These are phyloP conservation scores for Russula olivacea DNA, from an alignment of 768 basidiomycete species.

Conservation along the genomic window DNA sequence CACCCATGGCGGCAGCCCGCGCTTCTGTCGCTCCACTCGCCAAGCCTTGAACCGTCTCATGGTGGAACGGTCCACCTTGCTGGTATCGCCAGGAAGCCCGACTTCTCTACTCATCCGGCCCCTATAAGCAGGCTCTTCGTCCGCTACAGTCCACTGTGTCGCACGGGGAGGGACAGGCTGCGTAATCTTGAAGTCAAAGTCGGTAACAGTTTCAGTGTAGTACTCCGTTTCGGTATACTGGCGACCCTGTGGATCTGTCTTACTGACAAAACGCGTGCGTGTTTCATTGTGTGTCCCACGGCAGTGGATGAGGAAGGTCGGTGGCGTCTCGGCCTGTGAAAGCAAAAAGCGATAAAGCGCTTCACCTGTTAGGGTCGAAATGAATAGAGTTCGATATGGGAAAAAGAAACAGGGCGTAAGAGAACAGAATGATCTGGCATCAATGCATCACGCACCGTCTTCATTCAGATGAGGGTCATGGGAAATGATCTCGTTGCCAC, in stretches of 20 bases:
- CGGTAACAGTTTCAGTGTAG: conserved; percentile 54
- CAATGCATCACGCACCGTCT: conserved; percentile 41
- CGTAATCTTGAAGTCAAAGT: conserved; percentile 67
- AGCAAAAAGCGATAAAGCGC: conserved; percentile 71
- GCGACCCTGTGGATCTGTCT: conserved; percentile 34
- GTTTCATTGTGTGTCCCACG: conserved; percentile 54
- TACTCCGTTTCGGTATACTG: conserved; percentile 38
- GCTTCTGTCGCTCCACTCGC: conserved; percentile 39
- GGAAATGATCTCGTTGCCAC: conserved; percentile 50
- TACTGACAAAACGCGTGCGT: conserved; percentile 42
- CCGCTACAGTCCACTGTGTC: conserved; percentile 56
- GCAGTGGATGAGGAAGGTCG: conserved; percentile 43
- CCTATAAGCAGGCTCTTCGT: conserved; percentile 58
- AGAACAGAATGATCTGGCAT: background rate
- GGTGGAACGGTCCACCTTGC: conserved; percentile 41
- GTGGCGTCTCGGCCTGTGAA: conserved; percentile 43
- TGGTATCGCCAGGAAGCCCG: conserved; percentile 35
- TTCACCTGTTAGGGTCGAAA: conserved; percentile 42
- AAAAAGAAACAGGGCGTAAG: too few species aligned
- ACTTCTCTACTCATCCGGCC: conserved; percentile 58
- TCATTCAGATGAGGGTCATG: conserved; percentile 65
- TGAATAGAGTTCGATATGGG: background rate
- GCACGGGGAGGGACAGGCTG: conserved; percentile 36
- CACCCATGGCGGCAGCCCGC: conserved; percentile 52
- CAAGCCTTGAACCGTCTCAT: conserved; percentile 41